These are phyloP conservation scores for Fistulina hepatica DNA, from an alignment of 1,284 basidiomycete genomes.

Conservation along the genomic window DNA sequence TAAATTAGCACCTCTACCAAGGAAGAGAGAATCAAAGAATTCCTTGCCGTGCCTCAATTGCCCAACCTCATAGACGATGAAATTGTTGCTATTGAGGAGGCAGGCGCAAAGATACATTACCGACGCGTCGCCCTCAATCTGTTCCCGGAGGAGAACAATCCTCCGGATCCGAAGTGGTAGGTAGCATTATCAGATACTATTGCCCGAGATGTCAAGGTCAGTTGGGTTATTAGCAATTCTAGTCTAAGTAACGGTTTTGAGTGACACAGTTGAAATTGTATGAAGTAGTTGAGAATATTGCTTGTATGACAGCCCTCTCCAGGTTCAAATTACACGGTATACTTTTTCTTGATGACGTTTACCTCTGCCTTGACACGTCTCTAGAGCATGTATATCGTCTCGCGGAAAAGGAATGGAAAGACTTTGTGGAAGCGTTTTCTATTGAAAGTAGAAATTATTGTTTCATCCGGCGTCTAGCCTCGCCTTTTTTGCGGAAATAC, in stretches of 20 bases:
- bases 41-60: constrained; percentile 42
- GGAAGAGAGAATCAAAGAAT: constrained; percentile 54
- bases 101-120: constrained; percentile 50
- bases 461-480: too few species aligned
- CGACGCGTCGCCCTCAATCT: too few species aligned
- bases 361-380: neutral
- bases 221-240: too few species aligned
- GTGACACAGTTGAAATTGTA: too few species aligned
- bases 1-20: constrained; percentile 65
- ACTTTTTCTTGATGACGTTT: constrained; percentile 7
- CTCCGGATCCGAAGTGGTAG: too few species aligned
- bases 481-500: too few species aligned
- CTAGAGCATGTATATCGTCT: constrained; percentile 73
- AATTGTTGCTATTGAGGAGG: constrained; percentile 47
- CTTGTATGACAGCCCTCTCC: constrained; percentile 1
- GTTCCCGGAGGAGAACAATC: too few species aligned
- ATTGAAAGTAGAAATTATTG: too few species aligned
- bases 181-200: too few species aligned
- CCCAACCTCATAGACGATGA: constrained; percentile 53
- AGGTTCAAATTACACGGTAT: constrained; percentile 73
- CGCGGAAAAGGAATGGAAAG: constrained; percentile 82
- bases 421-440: constrained; percentile 70
- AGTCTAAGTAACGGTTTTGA: too few species aligned
- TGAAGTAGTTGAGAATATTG: neutral
- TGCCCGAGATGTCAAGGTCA: too few species aligned